Evolutionary conservation across 257 asterid genomes (phyloP).

Genomic region (Ajuga chamaepitys): DNA sequence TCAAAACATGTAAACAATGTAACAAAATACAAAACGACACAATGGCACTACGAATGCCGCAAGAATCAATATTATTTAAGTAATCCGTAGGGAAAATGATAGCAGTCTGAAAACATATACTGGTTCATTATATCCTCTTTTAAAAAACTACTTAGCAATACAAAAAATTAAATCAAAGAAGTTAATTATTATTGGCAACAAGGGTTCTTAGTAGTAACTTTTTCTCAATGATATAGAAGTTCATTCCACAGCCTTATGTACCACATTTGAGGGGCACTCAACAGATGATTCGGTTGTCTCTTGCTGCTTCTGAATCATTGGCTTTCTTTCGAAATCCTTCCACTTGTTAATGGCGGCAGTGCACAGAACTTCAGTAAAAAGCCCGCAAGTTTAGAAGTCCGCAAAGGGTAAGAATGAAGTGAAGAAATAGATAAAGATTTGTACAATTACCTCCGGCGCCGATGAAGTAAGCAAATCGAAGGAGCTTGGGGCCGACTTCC

Average conservation of each 20-base stretch:
- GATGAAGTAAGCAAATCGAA: constrained; percentile 45
- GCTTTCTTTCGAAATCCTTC: constrained; percentile 36
- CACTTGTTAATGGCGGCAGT: constrained; percentile 52
- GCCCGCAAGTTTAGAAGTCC: background rate
- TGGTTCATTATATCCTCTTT: background rate
- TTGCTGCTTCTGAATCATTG: constrained; percentile 32
- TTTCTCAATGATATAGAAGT: background rate
- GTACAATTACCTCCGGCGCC: constrained; percentile 47
- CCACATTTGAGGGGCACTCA: constrained; percentile 27
- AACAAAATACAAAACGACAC: too few species aligned
- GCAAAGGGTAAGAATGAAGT: background rate
- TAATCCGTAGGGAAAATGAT: too few species aligned
- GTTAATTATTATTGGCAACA: background rate
- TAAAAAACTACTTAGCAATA: background rate
- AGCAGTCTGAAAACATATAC: too few species aligned
- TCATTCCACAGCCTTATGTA: constrained; percentile 31
- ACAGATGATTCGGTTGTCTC: constrained; percentile 16
- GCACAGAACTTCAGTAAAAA: constrained; percentile 30
- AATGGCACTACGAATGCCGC: too few species aligned
- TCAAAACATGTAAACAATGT: too few species aligned
- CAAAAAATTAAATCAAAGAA: background rate
- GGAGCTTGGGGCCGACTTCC: constrained; percentile 42
- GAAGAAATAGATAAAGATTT: background rate
- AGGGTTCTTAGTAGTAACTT: background rate
- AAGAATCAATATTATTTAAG: too few species aligned